Percentiles rank a stretch among this genome's conserved stretches.
Conservation (phyloP, 2,329 filamentous ascomycete genomes). For the Diaporthe longicolla region DNA sequence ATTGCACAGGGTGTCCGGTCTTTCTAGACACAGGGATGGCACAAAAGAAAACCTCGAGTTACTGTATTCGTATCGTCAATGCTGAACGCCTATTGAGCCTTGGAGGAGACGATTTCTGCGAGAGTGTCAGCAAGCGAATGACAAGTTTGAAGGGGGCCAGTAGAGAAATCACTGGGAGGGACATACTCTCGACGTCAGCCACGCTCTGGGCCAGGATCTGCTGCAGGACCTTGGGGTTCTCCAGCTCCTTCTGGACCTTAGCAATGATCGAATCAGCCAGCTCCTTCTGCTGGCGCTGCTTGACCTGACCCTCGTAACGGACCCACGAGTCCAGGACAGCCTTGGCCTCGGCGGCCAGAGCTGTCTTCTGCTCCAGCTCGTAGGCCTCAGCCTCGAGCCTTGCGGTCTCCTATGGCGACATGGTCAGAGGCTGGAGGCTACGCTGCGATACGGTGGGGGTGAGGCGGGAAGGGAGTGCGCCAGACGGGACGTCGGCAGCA, state of each 20-base stretch:
- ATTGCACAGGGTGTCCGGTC: conserved; percentile 69
- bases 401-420: conserved; percentile 84
- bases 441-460: neutral
- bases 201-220: conserved; percentile 98
- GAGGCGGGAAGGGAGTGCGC: neutral
- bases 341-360: conserved; percentile 94
- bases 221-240: conserved; percentile 97
- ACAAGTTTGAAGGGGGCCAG: neutral
- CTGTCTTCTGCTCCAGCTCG: conserved; percentile 97
- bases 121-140: conserved; percentile 51
- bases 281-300: conserved; percentile 98
- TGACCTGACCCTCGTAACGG: conserved; percentile 97
- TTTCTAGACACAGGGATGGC: conserved; percentile 66
- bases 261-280: conserved; percentile 92
- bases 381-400: conserved; percentile 95
- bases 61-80: conserved; percentile 41
- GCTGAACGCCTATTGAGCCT: conserved; percentile 70
- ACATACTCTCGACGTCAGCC: conserved; percentile 92
- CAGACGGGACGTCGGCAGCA: neutral
- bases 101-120: conserved; percentile 73
- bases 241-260: conserved; percentile 99
- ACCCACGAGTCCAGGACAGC: conserved; percentile 97
- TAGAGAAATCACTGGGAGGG: neutral
- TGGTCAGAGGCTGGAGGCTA: conserved; percentile 41
- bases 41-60: conserved; percentile 66